Conservation (phyloP, 495 filamentous ascomycete species). For the Copromyces sp. region DNA sequence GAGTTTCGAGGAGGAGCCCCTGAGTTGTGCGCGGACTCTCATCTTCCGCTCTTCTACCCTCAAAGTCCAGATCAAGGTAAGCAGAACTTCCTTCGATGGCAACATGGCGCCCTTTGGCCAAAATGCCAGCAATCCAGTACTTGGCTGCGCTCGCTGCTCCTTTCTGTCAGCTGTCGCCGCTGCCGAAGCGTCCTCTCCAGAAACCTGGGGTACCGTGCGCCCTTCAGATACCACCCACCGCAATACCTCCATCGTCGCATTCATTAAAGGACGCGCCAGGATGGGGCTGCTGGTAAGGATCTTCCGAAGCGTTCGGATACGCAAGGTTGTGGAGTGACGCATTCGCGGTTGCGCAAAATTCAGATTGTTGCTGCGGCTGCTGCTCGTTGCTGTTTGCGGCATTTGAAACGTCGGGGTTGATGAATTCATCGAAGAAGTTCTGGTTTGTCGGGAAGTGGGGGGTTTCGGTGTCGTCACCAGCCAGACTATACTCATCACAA, state of each 20-base stretch:
- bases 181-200: slow-evolving; percentile 27
- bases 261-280: slow-evolving; percentile 81
- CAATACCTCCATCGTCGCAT: slow-evolving; percentile 87
- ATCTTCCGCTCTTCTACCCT: slow-evolving; percentile 36
- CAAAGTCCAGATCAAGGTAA: slow-evolving; percentile 43
- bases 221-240: slow-evolving; percentile 49
- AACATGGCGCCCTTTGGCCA: slow-evolving; percentile 34
- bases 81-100: slow-evolving; percentile 42
- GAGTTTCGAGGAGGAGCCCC: slow-evolving; percentile 11
- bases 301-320: slow-evolving; percentile 41
- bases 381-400: slow-evolving; percentile 21
- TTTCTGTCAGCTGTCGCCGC: slow-evolving; percentile 16
- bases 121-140: slow-evolving; percentile 23
- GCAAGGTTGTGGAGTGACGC: slow-evolving; percentile 36
- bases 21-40: slow-evolving; percentile 14
- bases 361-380: slow-evolving; percentile 25
- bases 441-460: slow-evolving; percentile 34
- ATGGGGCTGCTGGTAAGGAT: slow-evolving; percentile 74
- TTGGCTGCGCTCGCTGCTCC: slow-evolving; percentile 25
- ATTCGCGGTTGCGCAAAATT: slow-evolving; percentile 29
- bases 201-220: slow-evolving; percentile 29
- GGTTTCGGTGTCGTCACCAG: slow-evolving; percentile 57
- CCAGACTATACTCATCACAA: slow-evolving; percentile 78
- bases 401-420: slow-evolving; percentile 36
- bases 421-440: slow-evolving; percentile 43